These are phyloP conservation scores for Penstemon newberryi DNA, from an alignment of 257 asterid genomes.

Conservation along the genomic window DNA sequence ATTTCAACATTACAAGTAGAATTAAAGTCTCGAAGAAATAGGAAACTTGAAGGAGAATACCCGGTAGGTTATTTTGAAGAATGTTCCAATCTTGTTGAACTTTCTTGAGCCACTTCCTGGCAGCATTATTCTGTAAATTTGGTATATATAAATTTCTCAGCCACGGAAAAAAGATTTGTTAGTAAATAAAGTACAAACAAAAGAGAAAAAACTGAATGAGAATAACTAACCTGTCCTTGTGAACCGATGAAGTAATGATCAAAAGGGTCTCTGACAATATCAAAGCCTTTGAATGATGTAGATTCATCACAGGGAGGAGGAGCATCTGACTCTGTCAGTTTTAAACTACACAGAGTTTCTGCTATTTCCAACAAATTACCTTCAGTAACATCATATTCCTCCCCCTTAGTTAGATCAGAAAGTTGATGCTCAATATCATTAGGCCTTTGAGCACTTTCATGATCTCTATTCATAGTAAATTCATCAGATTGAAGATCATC, in stretches of 20 bases:
- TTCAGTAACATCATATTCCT: constrained; percentile 39
- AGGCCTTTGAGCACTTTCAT: constrained; percentile 46
- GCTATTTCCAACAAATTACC: constrained; percentile 47
- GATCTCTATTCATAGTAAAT: constrained; percentile 40
- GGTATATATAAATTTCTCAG: background rate
- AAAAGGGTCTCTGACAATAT: constrained; percentile 71
- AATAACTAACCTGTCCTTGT: constrained; percentile 66
- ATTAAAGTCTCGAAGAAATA: constrained; percentile 19
- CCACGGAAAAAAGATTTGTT: background rate
- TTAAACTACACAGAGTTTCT: constrained; percentile 50
- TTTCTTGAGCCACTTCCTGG: constrained; percentile 96
- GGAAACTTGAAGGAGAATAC: constrained; percentile 39
- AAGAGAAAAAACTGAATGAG: constrained; percentile 1
- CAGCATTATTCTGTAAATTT: constrained; percentile 65
- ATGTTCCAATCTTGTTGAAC: constrained; percentile 96
- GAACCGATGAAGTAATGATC: constrained; percentile 76
- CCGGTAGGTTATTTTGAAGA: constrained; percentile 94
- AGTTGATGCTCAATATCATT: constrained; percentile 39
- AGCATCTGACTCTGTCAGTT: constrained; percentile 40
- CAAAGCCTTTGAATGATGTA: constrained; percentile 75
- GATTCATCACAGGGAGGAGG: constrained; percentile 32
- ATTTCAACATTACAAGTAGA: constrained; percentile 12
- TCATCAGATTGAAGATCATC: constrained; percentile 54
- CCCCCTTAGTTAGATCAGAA: constrained; percentile 40
- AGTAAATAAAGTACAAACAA: constrained; percentile 11